These are phyloP conservation scores for Phialophora chinensis DNA, from an alignment of 2,329 filamentous ascomycete genomes.

Conservation along the genomic window DNA sequence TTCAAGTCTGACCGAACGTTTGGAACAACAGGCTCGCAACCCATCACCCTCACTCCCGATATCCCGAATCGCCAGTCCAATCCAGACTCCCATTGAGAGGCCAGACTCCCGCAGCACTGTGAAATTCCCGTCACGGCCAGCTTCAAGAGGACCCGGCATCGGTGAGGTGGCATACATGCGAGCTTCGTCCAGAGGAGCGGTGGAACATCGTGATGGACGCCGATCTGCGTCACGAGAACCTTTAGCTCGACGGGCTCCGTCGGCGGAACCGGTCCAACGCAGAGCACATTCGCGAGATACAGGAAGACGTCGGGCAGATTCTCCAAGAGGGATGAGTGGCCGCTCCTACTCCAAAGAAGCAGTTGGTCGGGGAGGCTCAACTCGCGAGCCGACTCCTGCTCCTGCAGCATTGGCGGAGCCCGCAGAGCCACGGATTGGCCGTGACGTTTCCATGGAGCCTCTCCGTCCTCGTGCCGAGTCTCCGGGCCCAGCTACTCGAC, in stretches of 20 bases:
- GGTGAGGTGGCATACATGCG: constrained; percentile 33
- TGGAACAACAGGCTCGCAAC: constrained; percentile 14
- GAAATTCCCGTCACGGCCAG: constrained; percentile 20
- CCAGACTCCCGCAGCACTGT: constrained; percentile 15
- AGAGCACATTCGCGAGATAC: constrained; percentile 24
- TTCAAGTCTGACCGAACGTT: constrained; percentile 10
- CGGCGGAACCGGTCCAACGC: constrained; percentile 20
- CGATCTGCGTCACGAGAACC: constrained; percentile 31
- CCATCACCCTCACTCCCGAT: constrained; percentile 9
- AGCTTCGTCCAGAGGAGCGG: constrained; percentile 19
- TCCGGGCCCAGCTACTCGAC: constrained; percentile 8
- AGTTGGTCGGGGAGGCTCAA: constrained; percentile 5
- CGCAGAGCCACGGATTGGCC: background rate
- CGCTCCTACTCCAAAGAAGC: constrained; percentile 5
- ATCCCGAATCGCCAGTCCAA: constrained; percentile 23
- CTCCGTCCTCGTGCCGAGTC: constrained; percentile 20
- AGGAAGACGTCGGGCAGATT: background rate
- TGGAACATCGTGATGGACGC: constrained; percentile 1
- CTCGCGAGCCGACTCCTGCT: constrained; percentile 16
- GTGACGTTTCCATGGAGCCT: constrained; percentile 3
- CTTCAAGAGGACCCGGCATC: constrained; percentile 29
- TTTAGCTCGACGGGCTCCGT: constrained; percentile 13
- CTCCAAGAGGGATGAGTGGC: constrained; percentile 5
- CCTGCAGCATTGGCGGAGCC: background rate
- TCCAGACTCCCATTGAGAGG: constrained; percentile 19